Evolutionary conservation across 2,329 filamentous ascomycete species (phyloP).

Genomic region (Didymella arachidicola): DNA sequence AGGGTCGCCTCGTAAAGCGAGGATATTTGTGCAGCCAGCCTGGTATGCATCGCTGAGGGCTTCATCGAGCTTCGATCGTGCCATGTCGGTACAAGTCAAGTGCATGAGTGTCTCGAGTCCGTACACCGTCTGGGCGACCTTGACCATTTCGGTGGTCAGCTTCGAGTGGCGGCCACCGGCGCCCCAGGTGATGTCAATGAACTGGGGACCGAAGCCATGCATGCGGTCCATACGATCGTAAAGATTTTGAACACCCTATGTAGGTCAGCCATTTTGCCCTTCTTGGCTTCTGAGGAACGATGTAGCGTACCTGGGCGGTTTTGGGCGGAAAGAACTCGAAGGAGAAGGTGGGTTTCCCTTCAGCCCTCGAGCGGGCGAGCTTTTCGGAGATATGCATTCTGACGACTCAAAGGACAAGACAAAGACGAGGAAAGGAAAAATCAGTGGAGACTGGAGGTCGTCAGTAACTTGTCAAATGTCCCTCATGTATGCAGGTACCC

Average conservation of each 20-base stretch:
- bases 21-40: conserved; percentile 95
- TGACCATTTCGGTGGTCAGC: conserved; percentile 96
- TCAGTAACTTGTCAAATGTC: conserved; percentile 11
- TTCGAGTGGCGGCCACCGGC: conserved; percentile 90
- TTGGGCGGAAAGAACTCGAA: conserved; percentile 99
- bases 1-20: conserved; percentile 91
- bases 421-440: conserved; percentile 1
- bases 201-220: conserved; percentile 91
- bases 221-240: conserved; percentile 99
- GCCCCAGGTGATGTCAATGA: conserved; percentile 99
- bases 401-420: conserved; percentile 32
- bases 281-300: background rate
- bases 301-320: conserved; percentile 71
- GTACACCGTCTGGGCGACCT: conserved; percentile 92
- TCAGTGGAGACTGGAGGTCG: conserved; percentile 10
- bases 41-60: conserved; percentile 90
- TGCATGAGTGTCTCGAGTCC: conserved; percentile 99
- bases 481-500: conserved; percentile 26
- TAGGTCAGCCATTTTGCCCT: conserved; percentile 23
- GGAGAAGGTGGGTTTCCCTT: conserved; percentile 87
- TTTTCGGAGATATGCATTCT: conserved; percentile 96
- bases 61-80: conserved; percentile 85
- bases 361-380: conserved; percentile 79
- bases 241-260: conserved; percentile 88
- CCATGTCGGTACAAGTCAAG: conserved; percentile 98